Conservation (phyloP, 2,329 filamentous ascomycete genomes). For the Aspergillus uvarum region DNA sequence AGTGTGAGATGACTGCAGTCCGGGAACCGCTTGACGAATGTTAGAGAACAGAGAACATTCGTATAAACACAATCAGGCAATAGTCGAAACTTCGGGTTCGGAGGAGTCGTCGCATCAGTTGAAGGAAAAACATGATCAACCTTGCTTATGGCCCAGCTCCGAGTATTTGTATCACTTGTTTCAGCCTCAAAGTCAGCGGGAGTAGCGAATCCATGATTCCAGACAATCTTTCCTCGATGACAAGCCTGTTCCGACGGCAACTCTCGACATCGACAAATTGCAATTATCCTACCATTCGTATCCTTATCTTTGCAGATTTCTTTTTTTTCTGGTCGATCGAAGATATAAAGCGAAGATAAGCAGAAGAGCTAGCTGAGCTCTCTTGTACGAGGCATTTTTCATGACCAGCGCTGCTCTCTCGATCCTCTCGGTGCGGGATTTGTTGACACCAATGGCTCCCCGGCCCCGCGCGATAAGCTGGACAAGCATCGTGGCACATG, state of each 20-base stretch:
- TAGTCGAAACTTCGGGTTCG: background rate
- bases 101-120: background rate
- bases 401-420: slow-evolving; percentile 4
- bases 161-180: background rate
- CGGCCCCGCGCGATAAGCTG: background rate
- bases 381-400: background rate
- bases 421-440: slow-evolving; percentile 12
- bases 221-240: background rate
- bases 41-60: background rate
- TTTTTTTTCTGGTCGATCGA: no score
- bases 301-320: background rate
- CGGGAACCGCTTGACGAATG: background rate
- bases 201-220: background rate
- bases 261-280: background rate
- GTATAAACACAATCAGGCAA: background rate
- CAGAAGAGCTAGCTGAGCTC: background rate
- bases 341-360: background rate
- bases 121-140: background rate
- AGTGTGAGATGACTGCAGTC: background rate
- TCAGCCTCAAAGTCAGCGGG: background rate
- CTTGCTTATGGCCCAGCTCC: background rate
- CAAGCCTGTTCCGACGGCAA: background rate
- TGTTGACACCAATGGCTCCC: slow-evolving; percentile 13
- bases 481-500: background rate
- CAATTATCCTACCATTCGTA: background rate